Percentiles rank a stretch among this genome's conserved stretches.
Conservation (phyloP, 176 grass and related monocot species). For the Cocos nucifera region DNA sequence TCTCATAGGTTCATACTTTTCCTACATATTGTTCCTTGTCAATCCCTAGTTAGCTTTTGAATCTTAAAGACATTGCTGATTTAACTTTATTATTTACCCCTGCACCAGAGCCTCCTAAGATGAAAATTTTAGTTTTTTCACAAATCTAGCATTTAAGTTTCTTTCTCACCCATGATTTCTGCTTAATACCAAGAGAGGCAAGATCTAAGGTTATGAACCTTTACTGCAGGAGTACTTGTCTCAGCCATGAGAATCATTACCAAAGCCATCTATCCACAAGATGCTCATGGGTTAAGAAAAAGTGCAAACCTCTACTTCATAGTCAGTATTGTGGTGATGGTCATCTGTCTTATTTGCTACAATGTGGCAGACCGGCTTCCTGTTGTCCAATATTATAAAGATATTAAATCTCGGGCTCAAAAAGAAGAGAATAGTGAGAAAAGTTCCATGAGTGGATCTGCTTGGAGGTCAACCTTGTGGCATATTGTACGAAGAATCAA, state of each 20-base stretch:
- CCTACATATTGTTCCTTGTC: no score
- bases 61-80: no score
- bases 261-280: constrained; percentile 76
- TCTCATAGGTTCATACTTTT: no score
- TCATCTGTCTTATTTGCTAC: constrained; percentile 79
- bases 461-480: constrained; percentile 82
- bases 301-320: constrained; percentile 88
- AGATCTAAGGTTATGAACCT: not conserved
- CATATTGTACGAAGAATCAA: constrained; percentile 68
- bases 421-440: constrained; percentile 43
- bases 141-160: no score
- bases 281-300: constrained; percentile 49
- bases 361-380: constrained; percentile 60
- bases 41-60: no score
- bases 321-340: constrained; percentile 66
- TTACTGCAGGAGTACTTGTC: constrained; percentile 73
- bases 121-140: no score
- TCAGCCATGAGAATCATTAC: constrained; percentile 71
- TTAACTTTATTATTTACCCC: no score
- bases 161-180: no score
- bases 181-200: no score
- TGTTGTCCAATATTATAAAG: constrained; percentile 61
- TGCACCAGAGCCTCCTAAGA: no score
- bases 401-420: constrained; percentile 50
- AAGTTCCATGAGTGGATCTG: constrained; percentile 37